A percentile compares a stretch with the other conserved stretches of the same genome.
Evolutionary conservation across 2,329 filamentous ascomycete species (phyloP).

Genomic region (Fusarium sp.): DNA sequence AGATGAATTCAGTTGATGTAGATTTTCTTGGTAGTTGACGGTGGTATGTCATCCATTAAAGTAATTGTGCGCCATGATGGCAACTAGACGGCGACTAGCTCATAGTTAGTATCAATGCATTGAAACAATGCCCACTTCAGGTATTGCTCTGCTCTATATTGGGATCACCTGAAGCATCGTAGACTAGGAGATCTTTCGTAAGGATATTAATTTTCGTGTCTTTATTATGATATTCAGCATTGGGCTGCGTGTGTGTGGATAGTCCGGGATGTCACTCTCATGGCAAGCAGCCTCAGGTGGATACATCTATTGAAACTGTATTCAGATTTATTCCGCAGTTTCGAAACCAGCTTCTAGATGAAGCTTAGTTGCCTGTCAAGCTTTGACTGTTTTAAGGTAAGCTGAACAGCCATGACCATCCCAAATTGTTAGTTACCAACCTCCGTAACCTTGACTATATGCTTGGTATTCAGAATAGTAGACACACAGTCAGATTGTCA

Average conservation of each 20-base stretch:
- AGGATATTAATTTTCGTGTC: background rate
- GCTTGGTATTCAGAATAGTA: background rate
- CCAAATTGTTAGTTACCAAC: background rate
- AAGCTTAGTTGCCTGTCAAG: background rate
- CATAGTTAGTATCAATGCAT: background rate
- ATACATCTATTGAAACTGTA: conserved; percentile 15
- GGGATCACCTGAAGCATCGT: background rate
- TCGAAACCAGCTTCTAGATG: conserved; percentile 5
- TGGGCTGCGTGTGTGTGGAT: background rate
- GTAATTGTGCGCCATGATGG: background rate
- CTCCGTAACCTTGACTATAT: background rate
- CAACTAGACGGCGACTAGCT: background rate
- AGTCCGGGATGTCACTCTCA: background rate
- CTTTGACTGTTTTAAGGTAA: background rate
- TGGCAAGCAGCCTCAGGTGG: background rate
- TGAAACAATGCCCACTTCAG: conserved; percentile 1
- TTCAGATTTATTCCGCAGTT: background rate
- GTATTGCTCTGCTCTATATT: background rate
- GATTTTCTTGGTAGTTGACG: conserved; percentile 46
- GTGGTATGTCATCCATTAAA: background rate
- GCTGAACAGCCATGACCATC: background rate
- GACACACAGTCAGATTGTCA: background rate
- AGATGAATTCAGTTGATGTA: conserved; percentile 46
- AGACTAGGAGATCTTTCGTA: background rate
- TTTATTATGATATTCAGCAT: background rate